Evolutionary conservation across 805 yeast species (phyloP).

Genomic region (Starmera pachycereana): DNA sequence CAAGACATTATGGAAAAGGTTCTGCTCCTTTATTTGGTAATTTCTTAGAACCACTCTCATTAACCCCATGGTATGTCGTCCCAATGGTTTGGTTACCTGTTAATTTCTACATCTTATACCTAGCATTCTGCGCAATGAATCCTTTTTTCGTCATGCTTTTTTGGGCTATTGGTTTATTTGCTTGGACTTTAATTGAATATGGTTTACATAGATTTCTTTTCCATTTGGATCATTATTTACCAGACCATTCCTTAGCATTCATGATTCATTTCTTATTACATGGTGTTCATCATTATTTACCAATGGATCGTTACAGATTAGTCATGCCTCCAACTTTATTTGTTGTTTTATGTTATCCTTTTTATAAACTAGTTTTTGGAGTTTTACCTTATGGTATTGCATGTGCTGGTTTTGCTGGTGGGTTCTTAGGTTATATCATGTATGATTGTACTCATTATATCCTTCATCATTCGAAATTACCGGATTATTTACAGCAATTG

Average conservation of each 20-base stretch:
- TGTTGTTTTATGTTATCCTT: conserved; percentile 61
- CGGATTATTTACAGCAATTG: conserved; percentile 61
- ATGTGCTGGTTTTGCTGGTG: conserved; percentile 92
- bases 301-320: conserved; percentile 89
- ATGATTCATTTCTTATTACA: conserved; percentile 85
- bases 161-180: conserved; percentile 73
- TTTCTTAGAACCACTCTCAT: conserved; percentile 81
- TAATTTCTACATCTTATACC: conserved; percentile 49
- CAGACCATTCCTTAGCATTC: conserved; percentile 65
- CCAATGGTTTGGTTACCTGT: conserved; percentile 85
- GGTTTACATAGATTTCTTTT: conserved; percentile 80
- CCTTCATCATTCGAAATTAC: conserved; percentile 81
- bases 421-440: conserved; percentile 83
- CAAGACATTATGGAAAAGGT: conserved; percentile 95
- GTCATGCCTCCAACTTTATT: conserved; percentile 96
- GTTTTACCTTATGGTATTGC: conserved; percentile 77
- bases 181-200: conserved; percentile 93
- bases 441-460: conserved; percentile 94
- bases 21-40: conserved; percentile 95
- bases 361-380: conserved; percentile 67
- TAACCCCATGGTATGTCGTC: conserved; percentile 92
- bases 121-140: conserved; percentile 44
- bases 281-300: conserved; percentile 94
- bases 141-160: conserved; percentile 38
- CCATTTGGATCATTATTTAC: conserved; percentile 83